Evolutionary conservation across 192 early-diverging fungal species (phyloP).

Genomic region (Linnemannia elongata): DNA sequence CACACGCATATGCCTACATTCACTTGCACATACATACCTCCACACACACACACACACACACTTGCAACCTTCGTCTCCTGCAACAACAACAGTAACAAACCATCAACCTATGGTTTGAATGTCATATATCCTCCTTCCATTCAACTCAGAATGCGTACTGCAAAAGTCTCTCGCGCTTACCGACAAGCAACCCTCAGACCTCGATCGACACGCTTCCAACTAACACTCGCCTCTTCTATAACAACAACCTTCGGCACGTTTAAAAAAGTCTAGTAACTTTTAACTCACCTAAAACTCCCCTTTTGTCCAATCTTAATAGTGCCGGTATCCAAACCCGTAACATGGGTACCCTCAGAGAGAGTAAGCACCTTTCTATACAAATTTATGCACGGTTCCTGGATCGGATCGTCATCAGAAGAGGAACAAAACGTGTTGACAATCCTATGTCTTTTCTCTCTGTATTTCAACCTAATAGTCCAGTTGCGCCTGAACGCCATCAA

Average conservation of each 20-base stretch:
- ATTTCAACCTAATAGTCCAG: constrained; percentile 75
- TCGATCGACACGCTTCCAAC: not conserved
- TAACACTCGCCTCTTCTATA: not conserved
- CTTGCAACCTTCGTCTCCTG: not conserved
- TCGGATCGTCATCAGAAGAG: not conserved
- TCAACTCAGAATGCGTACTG: too few relatives aligned
- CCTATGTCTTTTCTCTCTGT: not conserved
- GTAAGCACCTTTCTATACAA: constrained; percentile 62
- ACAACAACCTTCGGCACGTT: not conserved
- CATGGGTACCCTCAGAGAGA: constrained; percentile 96
- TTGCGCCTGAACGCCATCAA: constrained; percentile 94
- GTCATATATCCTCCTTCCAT: not conserved
- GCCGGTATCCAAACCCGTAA: constrained; percentile 82
- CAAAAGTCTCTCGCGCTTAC: not conserved
- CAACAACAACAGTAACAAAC: not conserved
- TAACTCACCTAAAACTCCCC: not conserved
- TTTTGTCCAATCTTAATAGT: constrained; percentile 52
- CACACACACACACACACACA: not conserved
- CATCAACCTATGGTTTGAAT: not conserved
- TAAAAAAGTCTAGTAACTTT: not conserved
- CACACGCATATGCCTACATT: not conserved
- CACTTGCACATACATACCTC: not conserved
- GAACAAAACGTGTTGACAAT: not conserved
- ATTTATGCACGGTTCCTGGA: constrained; percentile 4
- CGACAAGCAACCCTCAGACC: not conserved